These are phyloP conservation scores for Postia placenta DNA, from an alignment of 768 basidiomycete species.

Conservation along the genomic window DNA sequence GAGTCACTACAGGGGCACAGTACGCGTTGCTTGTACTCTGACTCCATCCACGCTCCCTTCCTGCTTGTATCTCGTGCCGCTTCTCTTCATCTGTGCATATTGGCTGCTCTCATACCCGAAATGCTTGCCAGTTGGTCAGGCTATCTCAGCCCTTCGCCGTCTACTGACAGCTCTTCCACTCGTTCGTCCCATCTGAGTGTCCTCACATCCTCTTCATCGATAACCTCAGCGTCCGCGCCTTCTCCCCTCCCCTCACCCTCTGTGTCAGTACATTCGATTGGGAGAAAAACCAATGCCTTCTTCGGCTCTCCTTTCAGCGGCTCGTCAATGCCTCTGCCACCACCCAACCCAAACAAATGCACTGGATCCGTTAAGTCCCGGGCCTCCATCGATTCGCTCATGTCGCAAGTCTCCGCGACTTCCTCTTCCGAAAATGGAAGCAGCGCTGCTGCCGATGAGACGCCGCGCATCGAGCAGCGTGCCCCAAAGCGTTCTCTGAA, in stretches of 20 bases:
- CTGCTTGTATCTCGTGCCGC: background rate
- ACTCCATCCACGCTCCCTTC: background rate
- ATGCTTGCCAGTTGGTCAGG: conserved; percentile 22
- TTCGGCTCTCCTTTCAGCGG: conserved; percentile 35
- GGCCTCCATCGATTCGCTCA: conserved; percentile 2
- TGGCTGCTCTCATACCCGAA: background rate
- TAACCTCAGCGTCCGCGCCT: conserved; percentile 11
- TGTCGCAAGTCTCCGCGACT: background rate
- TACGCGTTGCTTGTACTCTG: background rate
- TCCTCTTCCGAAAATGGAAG: conserved; percentile 13
- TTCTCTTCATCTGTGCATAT: background rate
- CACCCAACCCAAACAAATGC: conserved; percentile 16
- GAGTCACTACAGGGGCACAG: background rate
- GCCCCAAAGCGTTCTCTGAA: conserved; percentile 20
- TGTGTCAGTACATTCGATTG: conserved; percentile 7
- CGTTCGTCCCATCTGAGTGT: conserved; percentile 21
- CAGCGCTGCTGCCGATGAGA: conserved; percentile 14
- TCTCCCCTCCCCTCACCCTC: conserved; percentile 24
- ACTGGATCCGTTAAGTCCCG: conserved; percentile 10
- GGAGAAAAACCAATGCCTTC: conserved; percentile 26
- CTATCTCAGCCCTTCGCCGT: conserved; percentile 17
- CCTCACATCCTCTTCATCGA: conserved; percentile 18
- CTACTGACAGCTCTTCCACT: conserved; percentile 15
- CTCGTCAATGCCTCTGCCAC: conserved; percentile 42
- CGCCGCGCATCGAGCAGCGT: conserved; percentile 14